Percentiles rank a stretch among this genome's conserved stretches.
Conservation (phyloP, 225 moss, liverwort and hornwort species). For the Asterella californica region DNA sequence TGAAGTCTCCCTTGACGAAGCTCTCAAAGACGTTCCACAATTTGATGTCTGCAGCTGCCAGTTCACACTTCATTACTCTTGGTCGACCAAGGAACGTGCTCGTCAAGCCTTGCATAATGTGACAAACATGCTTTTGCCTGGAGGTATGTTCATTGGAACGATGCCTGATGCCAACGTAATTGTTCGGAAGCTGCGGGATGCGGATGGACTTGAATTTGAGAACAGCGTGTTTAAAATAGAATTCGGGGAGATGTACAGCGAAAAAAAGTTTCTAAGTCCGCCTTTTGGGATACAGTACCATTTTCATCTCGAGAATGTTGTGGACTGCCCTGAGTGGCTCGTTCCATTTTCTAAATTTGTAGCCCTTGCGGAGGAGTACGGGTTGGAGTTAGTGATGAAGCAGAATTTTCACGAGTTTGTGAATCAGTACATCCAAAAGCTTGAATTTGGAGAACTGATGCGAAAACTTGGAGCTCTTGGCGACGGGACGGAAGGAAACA, state of each 20-base stretch:
- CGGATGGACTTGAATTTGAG: conserved; percentile 84
- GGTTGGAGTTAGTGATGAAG: conserved; percentile 82
- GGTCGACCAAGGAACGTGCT: conserved; percentile 94
- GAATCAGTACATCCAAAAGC: conserved; percentile 69
- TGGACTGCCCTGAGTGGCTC: conserved; percentile 98
- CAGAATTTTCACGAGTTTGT: conserved; percentile 92
- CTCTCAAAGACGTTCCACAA: conserved; percentile 67
- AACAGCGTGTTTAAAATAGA: conserved; percentile 83
- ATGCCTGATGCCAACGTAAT: conserved; percentile 98
- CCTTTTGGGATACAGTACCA: conserved; percentile 95
- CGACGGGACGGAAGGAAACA: conserved; percentile 64
- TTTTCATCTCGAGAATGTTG: conserved; percentile 96
- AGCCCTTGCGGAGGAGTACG: conserved; percentile 86
- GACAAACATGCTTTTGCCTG: conserved; percentile 68
- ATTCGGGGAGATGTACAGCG: conserved; percentile 68
- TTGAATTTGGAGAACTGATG: conserved; percentile 89
- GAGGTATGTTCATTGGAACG: conserved; percentile 91
- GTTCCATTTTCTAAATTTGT: conserved; percentile 82
- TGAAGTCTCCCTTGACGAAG: conserved; percentile 75
- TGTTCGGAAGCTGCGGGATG: conserved; percentile 88
- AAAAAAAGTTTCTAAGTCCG: conserved; percentile 68
- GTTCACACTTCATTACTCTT: conserved; percentile 96
- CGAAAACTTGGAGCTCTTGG: conserved; percentile 86
- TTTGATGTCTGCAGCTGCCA: conserved; percentile 94
- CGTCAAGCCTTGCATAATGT: conserved; percentile 90